Evolutionary conservation across 345 rosid genomes (phyloP).

Genomic region (Populus ilicifolia): DNA sequence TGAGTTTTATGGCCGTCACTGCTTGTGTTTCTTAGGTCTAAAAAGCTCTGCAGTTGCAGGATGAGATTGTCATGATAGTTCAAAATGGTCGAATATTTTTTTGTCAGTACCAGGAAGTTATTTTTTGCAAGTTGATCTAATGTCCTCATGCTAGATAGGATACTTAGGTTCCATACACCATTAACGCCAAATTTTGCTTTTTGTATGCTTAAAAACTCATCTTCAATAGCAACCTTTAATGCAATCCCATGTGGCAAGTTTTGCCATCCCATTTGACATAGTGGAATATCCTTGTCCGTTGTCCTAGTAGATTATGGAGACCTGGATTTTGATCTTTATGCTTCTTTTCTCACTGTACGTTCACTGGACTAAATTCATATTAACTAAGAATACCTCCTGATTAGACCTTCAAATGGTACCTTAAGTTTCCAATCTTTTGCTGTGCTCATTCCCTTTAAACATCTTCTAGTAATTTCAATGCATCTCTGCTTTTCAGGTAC

Average conservation of each 20-base stretch:
- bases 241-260: background rate
- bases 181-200: background rate
- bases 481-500: conserved; percentile 46
- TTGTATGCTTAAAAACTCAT: background rate
- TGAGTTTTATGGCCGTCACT: background rate
- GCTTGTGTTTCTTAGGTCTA: background rate
- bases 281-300: background rate
- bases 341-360: background rate
- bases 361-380: background rate
- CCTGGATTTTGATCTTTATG: background rate
- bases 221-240: background rate
- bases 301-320: background rate
- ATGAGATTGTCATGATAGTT: background rate
- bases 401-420: background rate
- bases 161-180: background rate
- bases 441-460: background rate
- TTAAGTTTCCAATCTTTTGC: background rate
- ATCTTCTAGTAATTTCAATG: conserved; percentile 7
- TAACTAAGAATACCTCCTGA: background rate
- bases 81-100: background rate
- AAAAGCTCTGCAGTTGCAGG: background rate
- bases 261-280: background rate
- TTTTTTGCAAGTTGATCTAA: background rate
- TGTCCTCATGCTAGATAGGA: background rate
- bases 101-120: background rate